Conservation (phyloP, 306 rosid genomes). For the Pyrus communis region DNA sequence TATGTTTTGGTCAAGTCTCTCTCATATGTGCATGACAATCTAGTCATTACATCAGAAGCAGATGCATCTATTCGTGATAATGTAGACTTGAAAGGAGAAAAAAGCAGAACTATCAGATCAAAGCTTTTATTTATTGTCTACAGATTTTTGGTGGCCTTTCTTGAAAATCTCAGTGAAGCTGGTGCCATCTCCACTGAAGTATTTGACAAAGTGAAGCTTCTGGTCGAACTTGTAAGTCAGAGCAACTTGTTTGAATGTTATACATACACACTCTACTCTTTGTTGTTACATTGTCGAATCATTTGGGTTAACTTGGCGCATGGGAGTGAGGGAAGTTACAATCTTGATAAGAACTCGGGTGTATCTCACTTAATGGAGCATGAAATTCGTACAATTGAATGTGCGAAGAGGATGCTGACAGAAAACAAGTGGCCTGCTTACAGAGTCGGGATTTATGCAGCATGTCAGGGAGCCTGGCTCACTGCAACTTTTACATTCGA, state of each 20-base stretch:
- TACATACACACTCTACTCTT: conserved; percentile 29
- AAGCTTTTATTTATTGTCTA: conserved; percentile 30
- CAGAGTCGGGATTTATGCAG: conserved; percentile 36
- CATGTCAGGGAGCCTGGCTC: conserved; percentile 50
- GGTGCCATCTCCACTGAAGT: conserved; percentile 15
- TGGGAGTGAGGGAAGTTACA: conserved; percentile 17
- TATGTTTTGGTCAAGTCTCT: conserved; percentile 19
- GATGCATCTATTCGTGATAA: background rate
- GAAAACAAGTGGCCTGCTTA: conserved; percentile 45
- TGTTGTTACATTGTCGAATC: conserved; percentile 33
- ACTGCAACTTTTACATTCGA: conserved; percentile 33
- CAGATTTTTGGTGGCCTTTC: conserved; percentile 34
- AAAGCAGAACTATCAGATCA: conserved; percentile 7
- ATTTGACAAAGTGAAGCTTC: conserved; percentile 35
- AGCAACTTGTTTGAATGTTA: conserved; percentile 36
- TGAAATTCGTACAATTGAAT: conserved; percentile 21
- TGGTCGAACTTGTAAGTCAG: conserved; percentile 37
- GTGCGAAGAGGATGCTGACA: conserved; percentile 29
- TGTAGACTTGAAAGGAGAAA: conserved; percentile 9
- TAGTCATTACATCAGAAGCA: conserved; percentile 4
- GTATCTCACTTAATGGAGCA: conserved; percentile 20
- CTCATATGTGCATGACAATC: conserved; percentile 10
- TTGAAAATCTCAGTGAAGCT: conserved; percentile 36
- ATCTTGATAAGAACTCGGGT: background rate
- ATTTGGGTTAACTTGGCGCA: conserved; percentile 33